Conservation (phyloP, 1,284 basidiomycete genomes). For the Sporisorium graminicola region DNA sequence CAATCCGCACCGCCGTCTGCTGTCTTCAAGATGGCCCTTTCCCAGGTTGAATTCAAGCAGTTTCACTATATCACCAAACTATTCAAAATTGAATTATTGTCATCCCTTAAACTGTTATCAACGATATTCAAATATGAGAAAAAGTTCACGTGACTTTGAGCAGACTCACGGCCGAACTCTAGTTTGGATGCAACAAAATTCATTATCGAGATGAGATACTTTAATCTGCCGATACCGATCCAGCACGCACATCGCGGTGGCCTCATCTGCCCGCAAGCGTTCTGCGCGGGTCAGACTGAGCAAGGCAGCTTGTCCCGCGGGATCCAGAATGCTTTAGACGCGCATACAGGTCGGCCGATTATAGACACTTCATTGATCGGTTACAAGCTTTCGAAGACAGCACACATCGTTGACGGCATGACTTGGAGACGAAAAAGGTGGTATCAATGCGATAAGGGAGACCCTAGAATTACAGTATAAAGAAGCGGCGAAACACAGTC, state of each 20-base stretch:
- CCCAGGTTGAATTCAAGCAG: no score
- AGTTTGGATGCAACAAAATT: no score
- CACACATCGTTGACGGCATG: not conserved
- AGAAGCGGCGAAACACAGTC: not conserved
- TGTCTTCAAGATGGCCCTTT: not conserved
- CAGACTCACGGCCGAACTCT: not conserved
- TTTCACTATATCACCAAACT: no score
- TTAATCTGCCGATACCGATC: not conserved
- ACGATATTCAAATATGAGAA: no score
- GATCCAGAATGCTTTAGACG: not conserved
- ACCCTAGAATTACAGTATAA: conserved; percentile 1
- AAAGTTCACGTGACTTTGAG: not conserved
- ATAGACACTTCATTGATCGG: no score
- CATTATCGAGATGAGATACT: no score
- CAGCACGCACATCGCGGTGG: no score
- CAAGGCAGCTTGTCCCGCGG: not conserved
- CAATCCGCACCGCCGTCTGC: not conserved
- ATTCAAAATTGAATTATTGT: no score
- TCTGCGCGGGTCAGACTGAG: not conserved
- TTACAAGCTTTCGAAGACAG: not conserved
- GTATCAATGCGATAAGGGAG: conserved; percentile 8
- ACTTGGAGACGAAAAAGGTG: not conserved
- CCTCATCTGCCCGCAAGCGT: not conserved
- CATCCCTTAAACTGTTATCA: no score
- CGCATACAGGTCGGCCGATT: no score